A percentile compares a stretch with the other conserved stretches of the same genome.
Evolutionary conservation across 1,284 basidiomycete species (phyloP).

Genomic region (Cryptococcus maquisensis): DNA sequence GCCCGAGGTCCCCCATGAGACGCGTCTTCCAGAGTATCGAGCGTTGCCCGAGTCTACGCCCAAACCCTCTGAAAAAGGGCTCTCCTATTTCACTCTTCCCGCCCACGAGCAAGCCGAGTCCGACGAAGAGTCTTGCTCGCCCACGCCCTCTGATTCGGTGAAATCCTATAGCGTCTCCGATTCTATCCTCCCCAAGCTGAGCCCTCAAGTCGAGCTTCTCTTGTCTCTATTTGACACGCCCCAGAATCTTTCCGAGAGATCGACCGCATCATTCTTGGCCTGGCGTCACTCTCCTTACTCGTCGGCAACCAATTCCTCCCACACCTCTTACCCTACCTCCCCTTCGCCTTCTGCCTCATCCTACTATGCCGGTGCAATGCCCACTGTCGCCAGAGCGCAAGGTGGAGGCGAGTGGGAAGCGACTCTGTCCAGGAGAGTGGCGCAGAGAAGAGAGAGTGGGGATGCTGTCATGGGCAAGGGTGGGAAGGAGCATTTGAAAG

Average conservation of each 20-base stretch:
- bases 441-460: constrained; percentile 28
- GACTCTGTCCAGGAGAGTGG: constrained; percentile 34
- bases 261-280: constrained; percentile 20
- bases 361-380: constrained; percentile 22
- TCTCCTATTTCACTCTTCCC: too few species aligned
- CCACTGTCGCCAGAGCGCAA: constrained; percentile 35
- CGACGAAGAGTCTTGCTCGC: too few species aligned
- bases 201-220: neutral
- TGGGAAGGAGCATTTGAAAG: neutral
- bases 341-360: constrained; percentile 18
- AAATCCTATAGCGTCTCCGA: too few species aligned
- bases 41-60: too few species aligned
- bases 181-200: neutral
- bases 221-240: neutral
- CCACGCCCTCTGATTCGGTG: too few species aligned
- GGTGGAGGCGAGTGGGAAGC: constrained; percentile 46
- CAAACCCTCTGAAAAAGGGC: too few species aligned
- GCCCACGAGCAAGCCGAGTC: too few species aligned
- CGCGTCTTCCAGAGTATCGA: too few species aligned
- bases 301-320: constrained; percentile 1
- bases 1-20: too few species aligned
- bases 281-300: constrained; percentile 18
- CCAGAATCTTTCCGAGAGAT: neutral
- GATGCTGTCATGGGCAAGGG: neutral
- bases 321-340: neutral